Percentiles rank a stretch among this genome's conserved stretches.
Conservation (phyloP, 257 asterid genomes). For the Lycium barbarum region DNA sequence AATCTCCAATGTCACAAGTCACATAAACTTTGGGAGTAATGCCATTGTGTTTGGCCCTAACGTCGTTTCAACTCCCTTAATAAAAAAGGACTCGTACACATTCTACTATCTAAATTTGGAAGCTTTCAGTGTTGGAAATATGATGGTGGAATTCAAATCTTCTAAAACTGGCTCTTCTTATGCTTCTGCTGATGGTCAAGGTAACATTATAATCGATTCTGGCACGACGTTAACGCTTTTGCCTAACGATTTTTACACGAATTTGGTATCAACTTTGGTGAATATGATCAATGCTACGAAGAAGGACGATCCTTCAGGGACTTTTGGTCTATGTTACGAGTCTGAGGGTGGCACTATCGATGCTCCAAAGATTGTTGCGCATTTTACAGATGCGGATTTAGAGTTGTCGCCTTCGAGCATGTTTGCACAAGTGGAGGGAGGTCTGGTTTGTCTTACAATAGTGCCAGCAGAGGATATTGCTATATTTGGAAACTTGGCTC, state of each 20-base stretch:
- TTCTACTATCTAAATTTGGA: slow-evolving; percentile 23
- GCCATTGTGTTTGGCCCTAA: neutral
- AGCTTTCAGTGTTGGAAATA: slow-evolving; percentile 34
- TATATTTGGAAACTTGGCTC: slow-evolving; percentile 56
- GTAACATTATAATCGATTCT: slow-evolving; percentile 54
- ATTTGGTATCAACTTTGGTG: neutral
- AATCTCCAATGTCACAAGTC: too few species aligned
- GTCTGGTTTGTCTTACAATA: neutral
- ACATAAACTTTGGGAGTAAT: too few species aligned
- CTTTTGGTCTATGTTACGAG: slow-evolving; percentile 15
- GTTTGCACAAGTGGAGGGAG: neutral
- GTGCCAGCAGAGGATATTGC: slow-evolving; percentile 12
- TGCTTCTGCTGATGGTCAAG: neutral
- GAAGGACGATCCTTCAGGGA: neutral
- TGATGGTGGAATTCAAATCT: neutral
- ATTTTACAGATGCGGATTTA: slow-evolving; percentile 34
- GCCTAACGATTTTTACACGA: slow-evolving; percentile 10
- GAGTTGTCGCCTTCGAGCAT: neutral
- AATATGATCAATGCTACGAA: neutral
- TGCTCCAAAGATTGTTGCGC: slow-evolving; percentile 8
- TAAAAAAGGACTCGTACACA: neutral
- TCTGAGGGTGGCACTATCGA: neutral
- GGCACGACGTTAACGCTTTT: slow-evolving; percentile 49
- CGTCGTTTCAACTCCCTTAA: neutral
- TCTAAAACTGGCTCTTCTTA: neutral